A percentile compares a stretch with the other conserved stretches of the same genome.
phyloP scores from a whole-genome alignment of 345 rosid genomes.

The Rhodamnia rubescens region DNA sequence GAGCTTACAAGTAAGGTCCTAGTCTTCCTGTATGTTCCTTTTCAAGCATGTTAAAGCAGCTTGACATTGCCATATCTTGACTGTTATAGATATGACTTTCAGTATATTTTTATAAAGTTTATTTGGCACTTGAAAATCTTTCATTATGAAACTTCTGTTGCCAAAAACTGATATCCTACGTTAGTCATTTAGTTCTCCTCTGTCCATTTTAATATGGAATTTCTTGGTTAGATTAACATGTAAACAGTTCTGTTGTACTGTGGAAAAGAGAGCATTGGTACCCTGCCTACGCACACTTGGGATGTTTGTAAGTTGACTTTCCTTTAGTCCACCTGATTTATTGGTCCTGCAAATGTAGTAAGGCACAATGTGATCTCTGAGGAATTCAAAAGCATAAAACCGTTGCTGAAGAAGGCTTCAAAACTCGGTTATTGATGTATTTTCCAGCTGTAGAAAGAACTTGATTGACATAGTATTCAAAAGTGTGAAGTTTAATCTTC shows the following conservation, averaged over 20 bases:
- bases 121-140: neutral
- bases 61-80: neutral
- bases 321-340: neutral
- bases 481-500: neutral
- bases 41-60: neutral
- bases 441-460: neutral
- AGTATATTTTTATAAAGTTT: neutral
- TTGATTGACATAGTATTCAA: neutral
- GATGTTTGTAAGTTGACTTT: neutral
- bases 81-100: neutral
- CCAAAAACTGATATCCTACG: neutral
- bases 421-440: neutral
- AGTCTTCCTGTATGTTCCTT: neutral
- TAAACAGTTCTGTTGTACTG: neutral
- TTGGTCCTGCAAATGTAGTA: neutral
- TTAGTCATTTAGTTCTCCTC: neutral
- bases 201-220: neutral
- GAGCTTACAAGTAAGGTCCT: slow-evolving; percentile 53
- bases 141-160: neutral
- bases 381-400: neutral
- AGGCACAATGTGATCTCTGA: neutral
- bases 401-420: neutral
- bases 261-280: neutral
- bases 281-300: neutral
- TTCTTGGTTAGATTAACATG: neutral